Evolutionary conservation across 2,329 filamentous ascomycete species (phyloP).

Genomic region (Immersiporthe knoxdaviesiana): DNA sequence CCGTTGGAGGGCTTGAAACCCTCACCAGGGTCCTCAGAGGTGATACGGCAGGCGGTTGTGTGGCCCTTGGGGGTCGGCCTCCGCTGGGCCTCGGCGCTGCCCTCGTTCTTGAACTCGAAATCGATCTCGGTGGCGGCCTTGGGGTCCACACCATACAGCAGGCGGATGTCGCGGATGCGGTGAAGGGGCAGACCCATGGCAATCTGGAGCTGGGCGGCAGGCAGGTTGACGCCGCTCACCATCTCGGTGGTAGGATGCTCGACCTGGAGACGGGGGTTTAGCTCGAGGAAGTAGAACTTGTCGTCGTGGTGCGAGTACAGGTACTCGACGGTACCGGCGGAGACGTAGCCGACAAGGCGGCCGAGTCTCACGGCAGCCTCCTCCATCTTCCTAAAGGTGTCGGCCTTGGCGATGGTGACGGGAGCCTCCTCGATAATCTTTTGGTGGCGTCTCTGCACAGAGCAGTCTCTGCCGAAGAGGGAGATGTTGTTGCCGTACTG

Average conservation of each 20-base stretch:
- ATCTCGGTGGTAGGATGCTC: constrained; percentile 99
- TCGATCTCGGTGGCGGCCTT: constrained; percentile 86
- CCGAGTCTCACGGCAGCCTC: constrained; percentile 93
- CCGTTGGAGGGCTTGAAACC: constrained; percentile 99
- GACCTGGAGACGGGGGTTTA: constrained; percentile 98
- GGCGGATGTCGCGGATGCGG: constrained; percentile 91
- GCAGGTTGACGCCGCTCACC: constrained; percentile 97
- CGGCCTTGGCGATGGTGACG: constrained; percentile 88
- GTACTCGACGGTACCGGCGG: constrained; percentile 97
- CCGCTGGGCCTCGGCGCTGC: constrained; percentile 82
- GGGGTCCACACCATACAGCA: constrained; percentile 94
- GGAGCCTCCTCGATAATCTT: constrained; percentile 99
- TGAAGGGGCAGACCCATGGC: constrained; percentile 98
- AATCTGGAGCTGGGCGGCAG: constrained; percentile 95
- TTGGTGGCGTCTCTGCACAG: constrained; percentile 96
- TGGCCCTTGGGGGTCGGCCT: constrained; percentile 93
- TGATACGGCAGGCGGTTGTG: constrained; percentile 98
- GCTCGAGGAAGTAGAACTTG: constrained; percentile 98
- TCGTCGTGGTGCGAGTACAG: constrained; percentile 97
- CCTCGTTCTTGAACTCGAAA: constrained; percentile 90
- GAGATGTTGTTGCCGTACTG: constrained; percentile 99
- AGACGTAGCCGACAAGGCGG: constrained; percentile 95
- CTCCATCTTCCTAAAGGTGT: constrained; percentile 96
- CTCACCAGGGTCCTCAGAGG: constrained; percentile 97
- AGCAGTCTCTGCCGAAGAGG: constrained; percentile 97